Evolutionary conservation across 805 yeast genomes (phyloP), one percentile per base, ranked within the genome.

Genomic region (Cyberlindnera maritima): DNA sequence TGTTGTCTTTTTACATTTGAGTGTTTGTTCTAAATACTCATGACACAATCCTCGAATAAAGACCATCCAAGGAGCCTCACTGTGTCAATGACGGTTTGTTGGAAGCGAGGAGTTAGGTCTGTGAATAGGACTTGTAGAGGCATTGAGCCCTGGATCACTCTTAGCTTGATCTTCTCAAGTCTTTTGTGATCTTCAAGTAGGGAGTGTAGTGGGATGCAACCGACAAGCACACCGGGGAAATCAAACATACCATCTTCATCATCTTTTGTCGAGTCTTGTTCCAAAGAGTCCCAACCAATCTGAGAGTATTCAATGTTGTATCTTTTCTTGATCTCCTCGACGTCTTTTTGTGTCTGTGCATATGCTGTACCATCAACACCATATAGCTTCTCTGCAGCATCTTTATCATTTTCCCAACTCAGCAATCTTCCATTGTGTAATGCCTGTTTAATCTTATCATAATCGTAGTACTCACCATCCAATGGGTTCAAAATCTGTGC

Each of bases 401-500:
- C 47, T 2, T 17, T n/a, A 29, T 18, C 44, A 10, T 17, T 35
- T 12, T 32, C 18, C 46, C 48, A 44, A 3, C 25, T 23, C 15
- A 46, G 29, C 20, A 47, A 19, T 45, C 56, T 59, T 1, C 68
- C 68, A 34, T 59, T 43, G 14, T 52, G 51, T 15, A 62, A 54
- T 7, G 52, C 45, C 3, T 54, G 36, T 10, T 50, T 43, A 1
- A 58, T 33, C 9, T 53, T 25, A 10, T 48, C 49, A 18, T 68
- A 48, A 1, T 62, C 55, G 19, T 72, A 67, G 55, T 68, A 83
- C 21, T 66, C 62, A 40, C 71, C 69, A 42, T 71, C 75, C 46
- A 74, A 66, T 14, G 80, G 64, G 58, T 86, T 90, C 39, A 85
- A 61, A 4, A 86, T 57, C 53, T 85, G 85, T 4, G 91, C 94